Evolutionary conservation across 306 rosid species (phyloP), one percentile per base, ranked within the genome.

Genomic region (Oemleria cerasiformis): DNA sequence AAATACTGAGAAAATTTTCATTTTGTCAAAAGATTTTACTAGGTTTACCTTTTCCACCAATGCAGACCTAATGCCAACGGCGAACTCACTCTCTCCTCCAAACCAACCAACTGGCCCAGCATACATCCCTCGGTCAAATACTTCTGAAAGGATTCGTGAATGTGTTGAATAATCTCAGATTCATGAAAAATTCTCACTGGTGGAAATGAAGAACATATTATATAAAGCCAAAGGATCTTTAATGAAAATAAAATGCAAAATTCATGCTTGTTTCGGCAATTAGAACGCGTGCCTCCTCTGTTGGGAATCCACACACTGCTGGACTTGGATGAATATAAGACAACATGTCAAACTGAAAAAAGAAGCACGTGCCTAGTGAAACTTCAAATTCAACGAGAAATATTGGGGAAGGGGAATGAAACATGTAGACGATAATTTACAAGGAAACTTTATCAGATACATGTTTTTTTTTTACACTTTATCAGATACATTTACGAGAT

Each of bases 101-200:
- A 94, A 89, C 99, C 97, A 94, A 48, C 99, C 99, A 74, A 94
- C 91, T 61, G 97, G 99, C 67, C 97, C 99, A 63, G 97, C 99
- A 77, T 87, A 94, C 97, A 91, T 94, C 72, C 97, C 99, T 62
- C 97, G 80, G 75, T 94, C 99, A 78, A 94, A 91, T 76, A 87
- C 78, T 77, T 91, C 99, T 94, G 89, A 74, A 82, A 44, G 74
- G 59, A 43, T 55, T 61, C 38, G 59, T 63, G 44, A 68, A 65
- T 57, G 44, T 42, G 45, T 2, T 2, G 30, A 48, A 75, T 53
- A 59, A 7, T 63, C 77, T 34, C 3, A 56, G 13, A 36, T 49
- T 73, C 38, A 57, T 14, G 25, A 50, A 53, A 74, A 23, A 0
- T 12, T 56, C 62, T 23, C 30, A 3, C 13, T 23, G 9, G 9